These are phyloP conservation scores for Candida krabiensis DNA, from an alignment of 805 yeast genomes.

Conservation along the genomic window DNA sequence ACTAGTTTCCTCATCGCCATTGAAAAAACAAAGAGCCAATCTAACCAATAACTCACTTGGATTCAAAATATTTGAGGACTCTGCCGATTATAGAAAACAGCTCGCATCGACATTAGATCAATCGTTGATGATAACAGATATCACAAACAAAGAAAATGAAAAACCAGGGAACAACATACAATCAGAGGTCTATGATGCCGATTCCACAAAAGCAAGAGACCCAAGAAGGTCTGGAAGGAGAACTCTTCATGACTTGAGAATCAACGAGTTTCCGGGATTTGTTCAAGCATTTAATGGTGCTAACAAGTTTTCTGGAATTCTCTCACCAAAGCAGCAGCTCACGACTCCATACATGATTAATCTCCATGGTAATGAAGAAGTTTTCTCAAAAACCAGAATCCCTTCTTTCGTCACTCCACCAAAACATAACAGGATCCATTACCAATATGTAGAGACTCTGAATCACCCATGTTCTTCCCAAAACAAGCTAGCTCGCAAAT, in stretches of 20 bases:
- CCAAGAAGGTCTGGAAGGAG: conserved; percentile 3
- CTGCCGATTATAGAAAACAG: conserved; percentile 11
- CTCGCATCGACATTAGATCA: conserved; percentile 6
- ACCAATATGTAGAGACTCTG: conserved; percentile 18
- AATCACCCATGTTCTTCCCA: neutral
- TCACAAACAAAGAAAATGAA: conserved; percentile 17
- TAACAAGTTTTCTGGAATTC: conserved; percentile 11
- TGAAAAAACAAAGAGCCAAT: conserved; percentile 11
- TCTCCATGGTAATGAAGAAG: neutral
- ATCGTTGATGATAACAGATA: conserved; percentile 6
- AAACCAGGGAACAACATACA: too few relatives aligned
- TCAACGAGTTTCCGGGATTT: conserved; percentile 20
- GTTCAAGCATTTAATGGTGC: conserved; percentile 7
- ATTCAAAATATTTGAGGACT: conserved; percentile 23
- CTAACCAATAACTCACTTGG: conserved; percentile 1
- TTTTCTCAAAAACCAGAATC: conserved; percentile 3
- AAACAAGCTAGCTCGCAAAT: neutral
- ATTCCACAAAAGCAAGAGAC: conserved; percentile 1
- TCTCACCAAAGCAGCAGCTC: conserved; percentile 21
- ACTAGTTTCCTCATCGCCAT: conserved; percentile 10
- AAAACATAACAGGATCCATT: conserved; percentile 15
- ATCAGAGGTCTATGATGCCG: neutral
- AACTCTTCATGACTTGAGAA: conserved; percentile 17
- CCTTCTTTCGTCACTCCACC: conserved; percentile 28
- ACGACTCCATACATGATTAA: conserved; percentile 18